Conservation (phyloP, 2,329 filamentous ascomycete species). For the Aspergillus carbonarius region DNA sequence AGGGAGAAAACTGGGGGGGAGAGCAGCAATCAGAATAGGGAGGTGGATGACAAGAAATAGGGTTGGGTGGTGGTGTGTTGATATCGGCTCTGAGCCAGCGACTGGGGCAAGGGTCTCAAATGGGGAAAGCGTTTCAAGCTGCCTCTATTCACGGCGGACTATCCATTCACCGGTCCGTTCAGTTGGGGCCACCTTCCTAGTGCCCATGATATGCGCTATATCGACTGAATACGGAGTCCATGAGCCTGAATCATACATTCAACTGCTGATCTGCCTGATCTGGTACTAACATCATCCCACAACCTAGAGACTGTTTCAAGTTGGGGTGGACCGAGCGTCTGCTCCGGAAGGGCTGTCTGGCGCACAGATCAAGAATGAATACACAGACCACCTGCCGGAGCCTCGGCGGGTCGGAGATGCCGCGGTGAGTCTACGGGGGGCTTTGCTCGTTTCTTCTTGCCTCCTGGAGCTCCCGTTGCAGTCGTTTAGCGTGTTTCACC, state of each 20-base stretch:
- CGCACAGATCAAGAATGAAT: background rate
- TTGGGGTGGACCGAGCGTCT: background rate
- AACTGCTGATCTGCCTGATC: background rate
- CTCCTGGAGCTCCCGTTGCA: conserved; percentile 37
- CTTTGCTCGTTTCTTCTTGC: background rate
- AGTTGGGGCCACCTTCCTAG: background rate
- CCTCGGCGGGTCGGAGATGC: background rate
- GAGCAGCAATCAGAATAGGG: background rate
- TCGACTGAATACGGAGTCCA: background rate
- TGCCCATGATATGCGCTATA: background rate
- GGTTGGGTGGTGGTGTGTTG: background rate
- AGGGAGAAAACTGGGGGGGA: background rate
- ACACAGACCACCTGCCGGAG: background rate
- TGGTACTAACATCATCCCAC: background rate
- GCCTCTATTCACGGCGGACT: background rate
- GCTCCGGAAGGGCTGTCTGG: background rate
- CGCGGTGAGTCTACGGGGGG: background rate
- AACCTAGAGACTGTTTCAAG: background rate
- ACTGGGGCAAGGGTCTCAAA: background rate
- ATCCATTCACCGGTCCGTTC: background rate
- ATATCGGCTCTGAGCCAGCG: background rate
- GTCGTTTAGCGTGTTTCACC: conserved; percentile 41
- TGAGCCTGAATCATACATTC: background rate
- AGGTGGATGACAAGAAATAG: background rate
- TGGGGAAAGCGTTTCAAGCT: background rate